Evolutionary conservation across 1,284 basidiomycete species (phyloP), one percentile per base, ranked within the genome.

Genomic region (Inonotus obliquus): DNA sequence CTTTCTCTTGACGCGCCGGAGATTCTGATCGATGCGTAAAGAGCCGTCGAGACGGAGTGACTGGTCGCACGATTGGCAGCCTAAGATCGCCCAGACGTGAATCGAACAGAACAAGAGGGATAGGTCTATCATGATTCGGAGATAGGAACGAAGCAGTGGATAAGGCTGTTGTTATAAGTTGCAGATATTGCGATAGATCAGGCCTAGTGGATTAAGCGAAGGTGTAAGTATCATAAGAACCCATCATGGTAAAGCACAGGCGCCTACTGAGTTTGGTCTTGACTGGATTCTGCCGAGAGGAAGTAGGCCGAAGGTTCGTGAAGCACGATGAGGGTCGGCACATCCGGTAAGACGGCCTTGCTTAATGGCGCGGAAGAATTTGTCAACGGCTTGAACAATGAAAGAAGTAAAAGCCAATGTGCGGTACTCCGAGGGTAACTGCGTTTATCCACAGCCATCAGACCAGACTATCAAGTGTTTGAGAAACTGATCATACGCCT

Each of bases 341-440:
- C 65, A 37, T 69, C 67, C 37, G 77, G 72, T 27, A 87, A 72
- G 23, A 78, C 76, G 63, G 80, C 75, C 19, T 39, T 59, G 11
- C 37, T 49, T 27, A 27, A 51, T 44, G 48, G 35, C 49, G 29
- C 37, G 48, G 51, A 48, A 60, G 61, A 49, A 25, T 21, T 45
- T 6, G 53, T 44, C 11, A 59, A 51, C 27, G 67, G 63, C 52
- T 60, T 62, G 48, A 87, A 76, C 71, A 79, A 76, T 3, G 84
- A 80, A 52, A 91, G 72, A 5, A 86, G 67, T 14, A 84, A 72
- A 6, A 77, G 74, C 32, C 89, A 73, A 68, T 90, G 87, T 7
- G 79, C 74, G 17, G 83, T 76, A 7, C 80, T 83, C 13, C 82
- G 79, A 6, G 88, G 86, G 70, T 90, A 91, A 65, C 89, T 91